Conservation (phyloP, 106 monocot genomes). For the Cymbidium sinense region DNA sequence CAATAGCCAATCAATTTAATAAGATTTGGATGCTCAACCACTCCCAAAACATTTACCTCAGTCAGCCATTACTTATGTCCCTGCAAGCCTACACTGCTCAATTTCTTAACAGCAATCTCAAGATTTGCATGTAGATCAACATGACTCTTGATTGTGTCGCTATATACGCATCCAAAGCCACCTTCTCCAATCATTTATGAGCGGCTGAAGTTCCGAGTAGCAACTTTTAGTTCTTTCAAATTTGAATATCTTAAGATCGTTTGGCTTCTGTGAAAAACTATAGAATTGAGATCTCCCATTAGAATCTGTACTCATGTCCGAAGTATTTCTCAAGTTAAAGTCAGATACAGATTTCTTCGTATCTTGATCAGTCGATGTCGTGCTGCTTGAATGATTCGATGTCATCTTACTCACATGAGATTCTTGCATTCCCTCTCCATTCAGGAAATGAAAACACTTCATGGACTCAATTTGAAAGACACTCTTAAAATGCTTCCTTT, state of each 20-base stretch:
- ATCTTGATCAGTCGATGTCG: no score
- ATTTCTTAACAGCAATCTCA: conserved; percentile 53
- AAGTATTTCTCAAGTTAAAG: conserved; percentile 31
- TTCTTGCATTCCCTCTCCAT: conserved; percentile 33
- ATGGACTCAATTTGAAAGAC: no score
- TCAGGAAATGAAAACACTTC: no score
- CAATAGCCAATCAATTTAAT: conserved; percentile 65
- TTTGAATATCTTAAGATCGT: conserved; percentile 41
- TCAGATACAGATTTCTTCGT: no score
- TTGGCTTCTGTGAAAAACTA: conserved; percentile 30
- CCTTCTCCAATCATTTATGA: conserved; percentile 56
- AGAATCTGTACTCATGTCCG: conserved; percentile 36
- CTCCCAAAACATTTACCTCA: no score
- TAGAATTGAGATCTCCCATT: conserved; percentile 24
- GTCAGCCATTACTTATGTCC: no score
- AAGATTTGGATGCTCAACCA: no score
- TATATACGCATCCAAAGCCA: conserved; percentile 55
- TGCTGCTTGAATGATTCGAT: no score
- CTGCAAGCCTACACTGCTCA: no score
- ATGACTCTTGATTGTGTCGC: conserved; percentile 30
- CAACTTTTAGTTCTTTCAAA: conserved; percentile 33
- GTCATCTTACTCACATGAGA: background rate
- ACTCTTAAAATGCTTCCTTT: no score
- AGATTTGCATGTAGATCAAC: conserved; percentile 27
- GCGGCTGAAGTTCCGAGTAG: conserved; percentile 53